A percentile compares a stretch with the other conserved stretches of the same genome.
Conservation (phyloP, 805 yeast species). For the Hanseniaspora singularis region DNA sequence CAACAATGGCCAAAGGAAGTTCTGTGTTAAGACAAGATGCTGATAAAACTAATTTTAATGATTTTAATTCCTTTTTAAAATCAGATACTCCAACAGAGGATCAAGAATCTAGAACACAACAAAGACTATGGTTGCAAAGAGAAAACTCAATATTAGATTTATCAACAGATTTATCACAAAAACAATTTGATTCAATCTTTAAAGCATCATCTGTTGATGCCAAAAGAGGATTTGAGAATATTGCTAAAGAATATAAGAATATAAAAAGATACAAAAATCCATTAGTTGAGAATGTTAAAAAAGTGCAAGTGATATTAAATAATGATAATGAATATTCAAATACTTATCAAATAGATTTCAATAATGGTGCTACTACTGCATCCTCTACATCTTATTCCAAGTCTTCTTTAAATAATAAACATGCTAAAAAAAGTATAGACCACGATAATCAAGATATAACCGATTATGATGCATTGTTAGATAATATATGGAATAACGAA, state of each 20-base stretch:
- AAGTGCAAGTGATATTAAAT: conserved; percentile 30
- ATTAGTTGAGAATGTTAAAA: conserved; percentile 45
- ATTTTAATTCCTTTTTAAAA: conserved; percentile 35
- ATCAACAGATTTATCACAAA: conserved; percentile 23
- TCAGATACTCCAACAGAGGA: conserved; percentile 26
- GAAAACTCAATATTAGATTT: conserved; percentile 60
- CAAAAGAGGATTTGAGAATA: conserved; percentile 66
- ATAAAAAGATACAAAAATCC: conserved; percentile 64
- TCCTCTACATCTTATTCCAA: not conserved
- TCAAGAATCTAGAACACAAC: conserved; percentile 66
- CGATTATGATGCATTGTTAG: conserved; percentile 7
- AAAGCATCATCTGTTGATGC: conserved; percentile 43
- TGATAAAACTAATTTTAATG: conserved; percentile 20
- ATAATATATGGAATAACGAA: conserved; percentile 13
- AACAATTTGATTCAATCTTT: conserved; percentile 23
- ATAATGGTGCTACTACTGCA: not conserved
- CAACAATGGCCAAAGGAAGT: conserved; percentile 13
- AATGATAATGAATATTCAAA: too few species aligned
- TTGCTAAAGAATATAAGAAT: conserved; percentile 60
- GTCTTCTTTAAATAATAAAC: not conserved
- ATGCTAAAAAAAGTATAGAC: not conserved
- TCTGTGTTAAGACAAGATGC: conserved; percentile 13
- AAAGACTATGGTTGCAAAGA: conserved; percentile 70
- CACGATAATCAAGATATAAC: not conserved
- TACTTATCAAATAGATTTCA: conserved; percentile 14